phyloP scores from a whole-genome alignment of 2,329 filamentous ascomycete genomes.

The Beauveria medogensis region DNA sequence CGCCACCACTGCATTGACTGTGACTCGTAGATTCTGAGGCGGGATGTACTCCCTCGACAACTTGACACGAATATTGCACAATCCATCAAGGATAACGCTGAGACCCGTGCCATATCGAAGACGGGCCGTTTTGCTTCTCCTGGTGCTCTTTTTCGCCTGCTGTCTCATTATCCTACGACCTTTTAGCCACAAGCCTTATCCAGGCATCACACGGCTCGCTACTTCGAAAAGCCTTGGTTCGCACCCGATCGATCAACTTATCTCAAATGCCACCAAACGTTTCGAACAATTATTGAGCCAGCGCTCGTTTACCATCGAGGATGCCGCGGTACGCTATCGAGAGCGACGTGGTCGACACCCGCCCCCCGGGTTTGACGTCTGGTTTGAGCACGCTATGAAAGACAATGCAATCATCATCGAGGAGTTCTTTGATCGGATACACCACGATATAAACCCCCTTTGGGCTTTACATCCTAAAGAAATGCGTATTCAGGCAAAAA shows the following conservation, averaged over 20 bases:
- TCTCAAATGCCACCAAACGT: conserved; percentile 27
- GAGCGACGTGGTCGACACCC: conserved; percentile 43
- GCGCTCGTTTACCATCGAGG: conserved; percentile 34
- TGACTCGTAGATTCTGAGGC: background rate
- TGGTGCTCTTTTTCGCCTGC: background rate
- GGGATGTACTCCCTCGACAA: background rate
- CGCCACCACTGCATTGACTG: background rate
- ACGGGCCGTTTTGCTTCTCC: background rate
- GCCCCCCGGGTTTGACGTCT: conserved; percentile 45
- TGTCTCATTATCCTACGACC: background rate
- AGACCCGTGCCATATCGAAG: background rate
- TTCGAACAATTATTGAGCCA: conserved; percentile 26
- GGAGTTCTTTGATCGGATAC: conserved; percentile 48
- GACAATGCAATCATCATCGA: conserved; percentile 42
- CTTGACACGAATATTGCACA: background rate
- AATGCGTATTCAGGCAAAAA: conserved; percentile 21
- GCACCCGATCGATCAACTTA: conserved; percentile 36
- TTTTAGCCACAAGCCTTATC: background rate
- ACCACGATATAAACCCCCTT: conserved; percentile 45
- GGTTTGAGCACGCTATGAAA: conserved; percentile 41
- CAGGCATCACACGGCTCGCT: background rate
- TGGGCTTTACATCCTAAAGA: conserved; percentile 38
- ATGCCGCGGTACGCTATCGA: conserved; percentile 43
- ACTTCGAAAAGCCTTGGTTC: background rate
- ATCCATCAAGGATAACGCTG: background rate